Conservation (phyloP, 2,329 filamentous ascomycete species). For the Cryphonectria naterciae region DNA sequence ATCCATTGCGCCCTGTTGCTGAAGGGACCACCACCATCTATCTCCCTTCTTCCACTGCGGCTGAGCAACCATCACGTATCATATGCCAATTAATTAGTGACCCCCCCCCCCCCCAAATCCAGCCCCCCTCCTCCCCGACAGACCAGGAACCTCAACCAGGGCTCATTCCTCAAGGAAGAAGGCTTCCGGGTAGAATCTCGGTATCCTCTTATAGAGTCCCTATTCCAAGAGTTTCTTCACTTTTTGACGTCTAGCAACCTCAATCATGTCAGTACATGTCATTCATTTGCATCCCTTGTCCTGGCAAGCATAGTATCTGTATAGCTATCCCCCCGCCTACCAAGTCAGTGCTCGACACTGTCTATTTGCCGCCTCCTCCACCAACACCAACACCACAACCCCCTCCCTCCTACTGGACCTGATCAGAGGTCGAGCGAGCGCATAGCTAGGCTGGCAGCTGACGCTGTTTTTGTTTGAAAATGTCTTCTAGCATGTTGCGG, state of each 20-base stretch:
- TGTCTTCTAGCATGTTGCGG: slow-evolving; percentile 49
- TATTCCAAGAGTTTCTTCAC: neutral
- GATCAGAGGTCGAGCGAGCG: neutral
- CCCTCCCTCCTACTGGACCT: neutral
- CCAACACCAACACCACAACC: too few relatives aligned
- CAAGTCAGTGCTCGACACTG: neutral
- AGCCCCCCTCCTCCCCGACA: neutral
- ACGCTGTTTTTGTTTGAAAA: slow-evolving; percentile 15
- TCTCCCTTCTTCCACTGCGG: neutral
- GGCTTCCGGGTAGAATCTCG: neutral
- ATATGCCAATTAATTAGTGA: neutral
- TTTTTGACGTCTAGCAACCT: neutral
- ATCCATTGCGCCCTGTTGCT: neutral
- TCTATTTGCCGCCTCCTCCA: neutral
- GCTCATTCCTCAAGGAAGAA: neutral
- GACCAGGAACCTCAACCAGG: neutral
- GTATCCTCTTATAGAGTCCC: neutral
- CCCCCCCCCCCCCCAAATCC: neutral
- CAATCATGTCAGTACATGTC: slow-evolving; percentile 2
- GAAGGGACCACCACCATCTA: too few relatives aligned
- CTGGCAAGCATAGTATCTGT: neutral
- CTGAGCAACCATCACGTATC: neutral
- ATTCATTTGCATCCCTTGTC: neutral
- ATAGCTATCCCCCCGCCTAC: neutral
- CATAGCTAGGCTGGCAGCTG: slow-evolving; percentile 8